A percentile compares a stretch with the other conserved stretches of the same genome.
Conservation (phyloP, 1,139 yeast genomes). For the Candida anutae region DNA sequence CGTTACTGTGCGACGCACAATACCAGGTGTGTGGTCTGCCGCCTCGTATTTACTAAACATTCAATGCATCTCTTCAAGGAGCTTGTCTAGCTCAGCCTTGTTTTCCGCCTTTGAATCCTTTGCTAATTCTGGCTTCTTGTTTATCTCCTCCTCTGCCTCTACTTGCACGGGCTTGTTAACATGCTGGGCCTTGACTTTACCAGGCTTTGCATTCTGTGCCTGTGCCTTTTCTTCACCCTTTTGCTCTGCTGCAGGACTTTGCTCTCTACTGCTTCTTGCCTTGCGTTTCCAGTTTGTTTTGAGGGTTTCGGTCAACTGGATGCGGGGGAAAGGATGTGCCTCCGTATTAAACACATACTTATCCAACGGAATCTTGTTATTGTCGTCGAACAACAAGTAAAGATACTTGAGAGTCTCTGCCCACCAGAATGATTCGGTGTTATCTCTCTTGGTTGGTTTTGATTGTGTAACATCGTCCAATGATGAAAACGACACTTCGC, state of each 20-base stretch:
- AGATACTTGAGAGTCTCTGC: conserved; percentile 90
- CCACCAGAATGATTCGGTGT: conserved; percentile 90
- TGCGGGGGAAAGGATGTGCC: conserved; percentile 85
- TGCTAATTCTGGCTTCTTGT: conserved; percentile 23
- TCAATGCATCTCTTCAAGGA: conserved; percentile 13
- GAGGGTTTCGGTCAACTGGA: conserved; percentile 46
- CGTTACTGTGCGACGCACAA: not conserved
- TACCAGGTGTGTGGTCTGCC: not conserved
- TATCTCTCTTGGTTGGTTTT: conserved; percentile 52
- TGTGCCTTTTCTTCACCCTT: too few species aligned
- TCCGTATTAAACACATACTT: conserved; percentile 82
- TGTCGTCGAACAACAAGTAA: conserved; percentile 70
- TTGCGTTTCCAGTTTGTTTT: conserved; percentile 58
- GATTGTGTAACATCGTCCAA: conserved; percentile 56
- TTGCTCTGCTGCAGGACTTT: conserved; percentile 8
- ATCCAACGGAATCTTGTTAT: conserved; percentile 49
- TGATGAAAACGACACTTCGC: conserved; percentile 56
- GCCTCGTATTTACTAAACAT: too few species aligned
- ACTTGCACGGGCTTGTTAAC: conserved; percentile 33
- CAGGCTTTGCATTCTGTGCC: too few species aligned
- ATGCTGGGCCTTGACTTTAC: conserved; percentile 42
- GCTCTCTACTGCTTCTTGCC: too few species aligned
- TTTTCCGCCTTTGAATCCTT: conserved; percentile 18
- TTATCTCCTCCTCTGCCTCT: conserved; percentile 28
- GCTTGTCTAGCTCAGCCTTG: conserved; percentile 19